phyloP scores from a whole-genome alignment of 2,329 filamentous ascomycete genomes.

The Paecilomyces niveus region DNA sequence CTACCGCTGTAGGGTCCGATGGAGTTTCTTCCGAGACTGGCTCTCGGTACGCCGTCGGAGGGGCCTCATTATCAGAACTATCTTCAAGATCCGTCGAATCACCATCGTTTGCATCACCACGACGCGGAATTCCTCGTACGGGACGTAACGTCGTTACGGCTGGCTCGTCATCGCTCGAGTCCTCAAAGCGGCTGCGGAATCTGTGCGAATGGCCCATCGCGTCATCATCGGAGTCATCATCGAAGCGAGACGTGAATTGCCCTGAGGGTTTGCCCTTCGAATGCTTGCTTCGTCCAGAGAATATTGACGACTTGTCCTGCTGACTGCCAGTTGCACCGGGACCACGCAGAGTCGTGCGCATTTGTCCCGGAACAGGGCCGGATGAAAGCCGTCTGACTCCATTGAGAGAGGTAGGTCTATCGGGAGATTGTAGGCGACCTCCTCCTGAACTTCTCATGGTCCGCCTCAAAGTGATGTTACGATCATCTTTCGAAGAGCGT shows the following conservation, averaged over 20 bases:
- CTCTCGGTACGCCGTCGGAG: slow-evolving; percentile 17
- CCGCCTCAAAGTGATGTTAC: slow-evolving; percentile 56
- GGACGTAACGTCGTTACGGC: slow-evolving; percentile 36
- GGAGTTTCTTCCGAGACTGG: slow-evolving; percentile 1
- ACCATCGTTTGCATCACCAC: slow-evolving; percentile 51
- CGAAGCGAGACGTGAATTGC: slow-evolving; percentile 44
- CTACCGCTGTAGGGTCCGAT: neutral
- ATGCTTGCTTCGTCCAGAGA: slow-evolving; percentile 30
- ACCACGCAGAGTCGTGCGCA: slow-evolving; percentile 44
- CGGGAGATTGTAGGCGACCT: slow-evolving; percentile 29
- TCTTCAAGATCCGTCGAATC: slow-evolving; percentile 58
- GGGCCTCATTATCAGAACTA: slow-evolving; percentile 47
- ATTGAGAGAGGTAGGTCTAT: slow-evolving; percentile 53
- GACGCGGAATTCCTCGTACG: slow-evolving; percentile 55
- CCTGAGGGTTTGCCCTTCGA: slow-evolving; percentile 18
- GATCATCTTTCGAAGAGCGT: slow-evolving; percentile 39
- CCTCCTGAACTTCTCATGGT: slow-evolving; percentile 59
- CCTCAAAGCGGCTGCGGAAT: slow-evolving; percentile 57
- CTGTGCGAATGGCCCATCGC: slow-evolving; percentile 32
- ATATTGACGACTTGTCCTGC: slow-evolving; percentile 32
- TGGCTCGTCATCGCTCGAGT: slow-evolving; percentile 66
- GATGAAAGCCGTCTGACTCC: slow-evolving; percentile 43
- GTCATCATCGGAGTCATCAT: slow-evolving; percentile 56
- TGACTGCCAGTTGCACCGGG: slow-evolving; percentile 34
- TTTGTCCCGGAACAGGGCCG: slow-evolving; percentile 32